Conservation (phyloP, 202 grass and related monocot genomes). For the Digitaria exilis region DNA sequence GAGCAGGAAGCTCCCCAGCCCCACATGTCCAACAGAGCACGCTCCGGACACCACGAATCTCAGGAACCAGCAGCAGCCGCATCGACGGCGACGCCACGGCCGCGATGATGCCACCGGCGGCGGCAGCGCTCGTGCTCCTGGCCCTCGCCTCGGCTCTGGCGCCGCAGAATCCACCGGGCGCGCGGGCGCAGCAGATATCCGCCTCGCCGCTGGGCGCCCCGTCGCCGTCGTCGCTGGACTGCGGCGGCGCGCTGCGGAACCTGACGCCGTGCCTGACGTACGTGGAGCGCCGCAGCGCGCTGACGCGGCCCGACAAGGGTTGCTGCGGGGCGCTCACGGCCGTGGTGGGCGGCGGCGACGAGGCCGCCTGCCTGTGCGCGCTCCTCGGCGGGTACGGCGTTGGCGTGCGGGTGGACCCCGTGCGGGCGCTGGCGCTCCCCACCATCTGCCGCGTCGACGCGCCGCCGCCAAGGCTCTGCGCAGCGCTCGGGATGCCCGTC, state of each 20-base stretch:
- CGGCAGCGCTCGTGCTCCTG: conserved; percentile 1
- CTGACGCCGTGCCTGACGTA: conserved; percentile 81
- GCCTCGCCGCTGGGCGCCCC: conserved; percentile 39
- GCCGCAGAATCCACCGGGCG: not conserved
- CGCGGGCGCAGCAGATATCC: conserved; percentile 40
- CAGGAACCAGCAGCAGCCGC: not conserved
- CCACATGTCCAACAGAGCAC: conserved; percentile 48
- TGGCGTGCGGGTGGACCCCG: conserved; percentile 63
- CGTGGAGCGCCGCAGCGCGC: conserved; percentile 65
- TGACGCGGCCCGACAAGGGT: conserved; percentile 79
- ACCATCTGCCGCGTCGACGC: conserved; percentile 72
- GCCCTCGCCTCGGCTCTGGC: not conserved
- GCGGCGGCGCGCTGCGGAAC: conserved; percentile 58
- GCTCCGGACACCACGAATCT: conserved; percentile 33
- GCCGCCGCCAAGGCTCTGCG: conserved; percentile 75
- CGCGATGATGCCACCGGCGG: conserved; percentile 20
- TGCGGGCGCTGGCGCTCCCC: conserved; percentile 81
- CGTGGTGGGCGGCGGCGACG: conserved; percentile 45
- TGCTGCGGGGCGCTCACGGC: conserved; percentile 65
- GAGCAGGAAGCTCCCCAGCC: conserved; percentile 21
- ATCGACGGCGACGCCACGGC: conserved; percentile 25
- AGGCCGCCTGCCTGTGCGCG: conserved; percentile 67
- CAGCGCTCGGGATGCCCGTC: conserved; percentile 49
- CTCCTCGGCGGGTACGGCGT: conserved; percentile 54
- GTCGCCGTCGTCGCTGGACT: conserved; percentile 47